Base-by-base conservation (phyloP, 1,139 yeast species). In the Nadsonia commutata region DNA sequence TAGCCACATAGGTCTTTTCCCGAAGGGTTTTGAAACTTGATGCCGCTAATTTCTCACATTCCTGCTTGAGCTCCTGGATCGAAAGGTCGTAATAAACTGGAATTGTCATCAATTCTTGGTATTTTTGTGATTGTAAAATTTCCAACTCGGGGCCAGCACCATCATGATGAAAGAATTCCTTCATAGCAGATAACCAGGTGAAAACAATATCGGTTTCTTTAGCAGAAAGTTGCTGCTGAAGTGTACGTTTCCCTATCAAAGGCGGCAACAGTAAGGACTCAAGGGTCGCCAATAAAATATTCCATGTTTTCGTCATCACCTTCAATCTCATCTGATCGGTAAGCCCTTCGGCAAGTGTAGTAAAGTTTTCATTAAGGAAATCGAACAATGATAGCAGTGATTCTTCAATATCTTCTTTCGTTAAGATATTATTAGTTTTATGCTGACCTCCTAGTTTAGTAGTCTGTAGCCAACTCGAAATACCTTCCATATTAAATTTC, bases 91-190 rank as follows among this genome's bases (percentile, higher is more conserved):
- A 82, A 55, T 76, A 76, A 1, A 73, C 77, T 1, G 88, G 85
- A 17, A 82, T 66, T 19, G 80, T 62, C 48, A 79, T 62, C 19
- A 83, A 59, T 31, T 78, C 72, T 56, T 80, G 85, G 56, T 80
- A 82, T 37, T 72, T 72, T 40, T 71, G 75, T 46, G 76, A 75
- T 50, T 78, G 79, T 53, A 84, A 63, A 9, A 73, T 75, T 49
- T 72, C 77, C 37, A 82, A 56, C 0, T 86, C 73, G 0, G 93
- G 93, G 0, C 95, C 95, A 42, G 80, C 80, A 1, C 95, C 95
- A 45, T 74, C 78, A 54, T 82, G 80, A 56, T 84, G 78, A 62
- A 85, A 84, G 56, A 83, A 84, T 48, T 78, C 85, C 44, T 74
- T 62, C 33, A 83, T 62, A 9, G 79, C 68, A 44, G 75, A 68